Evolutionary conservation across 768 basidiomycete genomes (phyloP), one percentile per base, ranked within the genome.

Genomic region (Solioccasus polychromus): DNA sequence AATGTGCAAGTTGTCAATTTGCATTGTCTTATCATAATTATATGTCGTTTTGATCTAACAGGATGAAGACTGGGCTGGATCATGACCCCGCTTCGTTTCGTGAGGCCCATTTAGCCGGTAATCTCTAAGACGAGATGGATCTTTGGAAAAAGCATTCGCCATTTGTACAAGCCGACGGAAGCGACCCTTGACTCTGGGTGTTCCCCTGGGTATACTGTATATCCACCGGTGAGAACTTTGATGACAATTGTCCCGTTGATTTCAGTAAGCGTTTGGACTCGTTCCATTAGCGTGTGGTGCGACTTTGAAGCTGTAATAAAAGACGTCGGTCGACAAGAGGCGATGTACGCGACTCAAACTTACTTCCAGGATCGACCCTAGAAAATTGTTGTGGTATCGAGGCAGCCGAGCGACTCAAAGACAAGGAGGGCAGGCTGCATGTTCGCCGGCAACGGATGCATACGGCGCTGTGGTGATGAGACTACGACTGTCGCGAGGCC

Each of bases 381-480:
- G 14, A 14, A 49, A 4, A 14, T 48, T 60, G 26, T 40, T 48
- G 8, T 50, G 61, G 15, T 57, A 62, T 3, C 60, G 52, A 1
- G 60, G 60, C 0, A 62, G 50, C 1, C 60, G 60, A 37, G 62
- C 11, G n/a, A n/a, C n/a, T n/a, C n/a, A n/a, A n/a, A n/a, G n/a
- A n/a, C n/a, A n/a, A n/a, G n/a, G n/a, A n/a, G n/a, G n/a, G n/a
- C n/a, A n/a, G n/a, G n/a, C n/a, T n/a, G n/a, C n/a, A n/a, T n/a
- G n/a, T n/a, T n/a, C n/a, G n/a, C n/a, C n/a, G n/a, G n/a, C n/a
- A n/a, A n/a, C n/a, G n/a, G n/a, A n/a, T n/a, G n/a, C n/a, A n/a
- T n/a, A n/a, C n/a, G n/a, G n/a, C n/a, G n/a, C n/a, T n/a, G n/a
- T n/a, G n/a, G n/a, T n/a, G n/a, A n/a, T n/a, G n/a, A n/a, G n/a